phyloP scores from a whole-genome alignment of 176 grass and related monocot species.

The Carex littledalei region DNA sequence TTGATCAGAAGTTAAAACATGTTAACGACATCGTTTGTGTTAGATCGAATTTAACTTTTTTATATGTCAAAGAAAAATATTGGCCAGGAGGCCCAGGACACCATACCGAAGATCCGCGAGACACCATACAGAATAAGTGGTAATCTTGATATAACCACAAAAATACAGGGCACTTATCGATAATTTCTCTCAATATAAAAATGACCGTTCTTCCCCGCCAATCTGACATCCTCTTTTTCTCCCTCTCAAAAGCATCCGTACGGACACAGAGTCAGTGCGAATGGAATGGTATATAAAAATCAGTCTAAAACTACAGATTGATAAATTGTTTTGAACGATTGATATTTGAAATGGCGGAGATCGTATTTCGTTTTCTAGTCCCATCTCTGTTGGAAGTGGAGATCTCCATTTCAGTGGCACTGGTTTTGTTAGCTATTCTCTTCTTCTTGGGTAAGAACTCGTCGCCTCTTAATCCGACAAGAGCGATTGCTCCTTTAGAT shows the following conservation, averaged over 20 bases:
- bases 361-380: slow-evolving; percentile 46
- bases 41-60: too few species aligned
- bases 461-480: neutral
- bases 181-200: neutral
- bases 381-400: slow-evolving; percentile 82
- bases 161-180: neutral
- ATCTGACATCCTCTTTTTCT: neutral
- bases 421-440: slow-evolving; percentile 39
- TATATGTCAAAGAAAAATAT: too few species aligned
- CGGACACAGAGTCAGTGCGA: neutral
- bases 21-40: too few species aligned
- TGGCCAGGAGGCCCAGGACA: too few species aligned
- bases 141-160: neutral
- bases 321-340: neutral
- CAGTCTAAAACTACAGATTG: neutral
- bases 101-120: neutral
- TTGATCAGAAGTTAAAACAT: too few species aligned
- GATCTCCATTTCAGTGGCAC: slow-evolving; percentile 46
- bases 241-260: neutral
- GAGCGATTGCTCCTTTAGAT: neutral
- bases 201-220: neutral
- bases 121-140: neutral
- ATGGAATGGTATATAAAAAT: neutral
- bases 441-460: slow-evolving; percentile 32
- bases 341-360: slow-evolving; percentile 21